Evolutionary conservation across 768 basidiomycete genomes (phyloP), one percentile per base, ranked within the genome.

Genomic region (Cantharellus anzutake): DNA sequence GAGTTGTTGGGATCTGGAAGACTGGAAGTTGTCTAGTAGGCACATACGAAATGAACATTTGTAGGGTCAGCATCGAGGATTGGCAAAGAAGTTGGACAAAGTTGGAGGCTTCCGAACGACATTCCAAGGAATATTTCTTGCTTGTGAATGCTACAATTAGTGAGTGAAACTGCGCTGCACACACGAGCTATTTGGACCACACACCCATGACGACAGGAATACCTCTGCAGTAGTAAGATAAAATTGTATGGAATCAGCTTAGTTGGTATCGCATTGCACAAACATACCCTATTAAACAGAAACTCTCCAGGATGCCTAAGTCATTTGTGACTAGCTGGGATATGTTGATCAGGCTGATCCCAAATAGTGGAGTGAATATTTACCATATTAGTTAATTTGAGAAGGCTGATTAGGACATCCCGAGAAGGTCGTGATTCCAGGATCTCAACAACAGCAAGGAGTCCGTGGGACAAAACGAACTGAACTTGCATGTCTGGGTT

Each of bases 1-100:
- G 37, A 57, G 38, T 37, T 55, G 11, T 11, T 37, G 52, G 38
- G 7, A 11, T 37, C 7, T 55, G 7, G 14, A 55, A 55, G 52
- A 11, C 11, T 11, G 52, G 52, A 37, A 55, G 52, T 48, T 11
- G 44, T 29, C 44, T 14, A 37, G 11, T 11, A 55, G 2, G 11
- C 14, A 80, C 89, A 61, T 68, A 92, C 90, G 91, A 87, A 63
- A 98, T 96, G 72, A 98, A 97, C 94, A 97, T 98, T 67, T 98
- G 94, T 42, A 98, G 72, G 2, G 94, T 99, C 63, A 96, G 71
- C 5, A 91, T 83, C 2, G 94, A 97, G 0, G 91, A 86, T 67
- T 91, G 82, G 68, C 94, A 96, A 35, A 98, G 78, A 11, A 93
- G 72, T 37, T 88, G 83, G 58, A 99, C 88, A 70, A 98, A 97